These are phyloP conservation scores for Thermochaetoides thermophila DNA, from an alignment of 495 filamentous ascomycete genomes.

Conservation along the genomic window DNA sequence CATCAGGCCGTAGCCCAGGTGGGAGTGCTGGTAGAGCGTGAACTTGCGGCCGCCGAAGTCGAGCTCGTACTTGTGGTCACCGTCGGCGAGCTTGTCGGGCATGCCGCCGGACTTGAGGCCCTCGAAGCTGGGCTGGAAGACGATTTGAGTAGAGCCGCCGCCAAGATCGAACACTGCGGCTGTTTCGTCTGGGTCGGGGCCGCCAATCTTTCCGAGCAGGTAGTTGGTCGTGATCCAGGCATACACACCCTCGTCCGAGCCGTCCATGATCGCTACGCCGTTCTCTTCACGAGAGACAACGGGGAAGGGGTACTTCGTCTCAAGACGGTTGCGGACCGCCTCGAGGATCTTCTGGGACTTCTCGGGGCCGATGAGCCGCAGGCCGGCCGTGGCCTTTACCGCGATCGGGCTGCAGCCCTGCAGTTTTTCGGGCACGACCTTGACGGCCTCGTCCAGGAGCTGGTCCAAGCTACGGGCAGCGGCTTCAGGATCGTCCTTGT, in stretches of 20 bases:
- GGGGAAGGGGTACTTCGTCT: slow-evolving; percentile 84
- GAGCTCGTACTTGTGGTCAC: slow-evolving; percentile 93
- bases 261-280: slow-evolving; percentile 92
- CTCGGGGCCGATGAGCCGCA: slow-evolving; percentile 72
- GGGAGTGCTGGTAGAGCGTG: slow-evolving; percentile 94
- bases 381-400: slow-evolving; percentile 90
- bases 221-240: slow-evolving; percentile 99
- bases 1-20: slow-evolving; percentile 96
- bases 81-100: slow-evolving; percentile 71
- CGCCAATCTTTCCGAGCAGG: slow-evolving; percentile 91
- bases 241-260: slow-evolving; percentile 90
- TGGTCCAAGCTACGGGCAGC: slow-evolving; percentile 81
- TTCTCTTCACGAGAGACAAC: slow-evolving; percentile 71
- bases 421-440: slow-evolving; percentile 70
- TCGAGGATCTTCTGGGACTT: slow-evolving; percentile 71
- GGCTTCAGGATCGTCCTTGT: slow-evolving; percentile 65
- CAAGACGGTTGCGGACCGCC: slow-evolving; percentile 69
- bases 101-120: slow-evolving; percentile 57
- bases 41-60: slow-evolving; percentile 83
- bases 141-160: slow-evolving; percentile 93
- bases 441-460: slow-evolving; percentile 71
- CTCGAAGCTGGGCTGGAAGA: slow-evolving; percentile 91
- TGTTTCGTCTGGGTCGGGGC: slow-evolving; percentile 73
- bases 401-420: slow-evolving; percentile 80
- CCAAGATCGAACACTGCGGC: slow-evolving; percentile 93